These are phyloP conservation scores for Crassisporium funariophilum DNA, from an alignment of 768 basidiomycete species.

Conservation along the genomic window DNA sequence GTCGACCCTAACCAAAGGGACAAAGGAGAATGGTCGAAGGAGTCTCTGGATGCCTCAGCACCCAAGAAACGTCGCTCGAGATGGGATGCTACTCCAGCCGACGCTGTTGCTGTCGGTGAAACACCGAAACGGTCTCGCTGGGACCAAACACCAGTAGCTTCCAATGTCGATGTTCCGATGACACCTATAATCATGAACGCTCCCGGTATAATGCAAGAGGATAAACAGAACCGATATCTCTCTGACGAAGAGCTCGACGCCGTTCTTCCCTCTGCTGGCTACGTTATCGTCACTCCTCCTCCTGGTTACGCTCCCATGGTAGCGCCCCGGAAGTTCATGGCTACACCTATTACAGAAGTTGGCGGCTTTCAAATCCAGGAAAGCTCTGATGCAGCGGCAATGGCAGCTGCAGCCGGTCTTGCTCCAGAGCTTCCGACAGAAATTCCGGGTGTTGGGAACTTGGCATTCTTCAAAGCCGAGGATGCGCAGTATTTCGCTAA, in stretches of 20 bases:
- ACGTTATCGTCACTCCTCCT: constrained; percentile 90
- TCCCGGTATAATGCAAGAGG: constrained; percentile 85
- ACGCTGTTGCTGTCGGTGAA: constrained; percentile 56
- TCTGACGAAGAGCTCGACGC: constrained; percentile 95
- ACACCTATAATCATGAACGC: constrained; percentile 87
- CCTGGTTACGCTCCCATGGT: constrained; percentile 86
- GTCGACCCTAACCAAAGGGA: constrained; percentile 60
- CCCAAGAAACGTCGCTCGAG: constrained; percentile 93
- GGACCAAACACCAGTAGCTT: constrained; percentile 85
- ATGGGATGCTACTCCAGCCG: constrained; percentile 93
- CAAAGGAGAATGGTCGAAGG: constrained; percentile 73
- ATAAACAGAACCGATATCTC: constrained; percentile 95
- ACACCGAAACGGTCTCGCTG: constrained; percentile 92
- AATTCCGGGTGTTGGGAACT: constrained; percentile 94
- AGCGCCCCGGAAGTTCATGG: constrained; percentile 64
- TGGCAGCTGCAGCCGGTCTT: constrained; percentile 88
- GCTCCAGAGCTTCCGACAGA: constrained; percentile 94
- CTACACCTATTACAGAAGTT: constrained; percentile 54
- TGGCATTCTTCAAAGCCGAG: constrained; percentile 98
- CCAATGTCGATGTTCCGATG: constrained; percentile 66
- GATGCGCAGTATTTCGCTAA: constrained; percentile 98
- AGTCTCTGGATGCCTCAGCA: constrained; percentile 70
- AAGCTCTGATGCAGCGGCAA: constrained; percentile 85
- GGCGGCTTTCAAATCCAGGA: constrained; percentile 98
- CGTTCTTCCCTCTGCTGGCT: constrained; percentile 84